Evolutionary conservation across 306 rosid species (phyloP).

Genomic region (Malus fusca): DNA sequence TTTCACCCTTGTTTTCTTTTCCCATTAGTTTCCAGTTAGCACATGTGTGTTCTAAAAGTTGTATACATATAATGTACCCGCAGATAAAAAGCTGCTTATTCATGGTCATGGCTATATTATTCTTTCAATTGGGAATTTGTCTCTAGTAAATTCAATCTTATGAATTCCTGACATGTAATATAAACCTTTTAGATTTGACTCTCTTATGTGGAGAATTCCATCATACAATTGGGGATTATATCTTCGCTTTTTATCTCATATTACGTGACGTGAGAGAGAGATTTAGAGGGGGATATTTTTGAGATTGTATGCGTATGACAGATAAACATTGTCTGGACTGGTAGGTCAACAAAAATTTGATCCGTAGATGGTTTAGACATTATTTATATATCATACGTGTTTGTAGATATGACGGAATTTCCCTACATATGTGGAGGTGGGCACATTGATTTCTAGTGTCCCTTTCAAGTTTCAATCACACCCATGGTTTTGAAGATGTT

Average conservation of each 20-base stretch:
- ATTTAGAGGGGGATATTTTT: too few species aligned
- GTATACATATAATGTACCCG: slow-evolving; percentile 49
- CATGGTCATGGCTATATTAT: slow-evolving; percentile 47
- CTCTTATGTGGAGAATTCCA: too few species aligned
- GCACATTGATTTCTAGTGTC: not conserved
- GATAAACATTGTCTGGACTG: not conserved
- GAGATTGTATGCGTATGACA: too few species aligned
- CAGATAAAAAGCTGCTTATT: slow-evolving; percentile 41
- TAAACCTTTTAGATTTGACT: too few species aligned
- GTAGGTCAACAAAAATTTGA: too few species aligned
- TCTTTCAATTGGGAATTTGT: slow-evolving; percentile 40
- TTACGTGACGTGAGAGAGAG: too few species aligned
- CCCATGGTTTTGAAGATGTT: not conserved
- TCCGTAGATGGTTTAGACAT: not conserved
- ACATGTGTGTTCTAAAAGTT: slow-evolving; percentile 26
- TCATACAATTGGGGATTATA: too few species aligned
- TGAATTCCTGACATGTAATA: not conserved
- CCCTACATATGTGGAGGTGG: not conserved
- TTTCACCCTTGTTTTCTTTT: slow-evolving; percentile 20
- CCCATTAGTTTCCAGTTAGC: slow-evolving; percentile 19
- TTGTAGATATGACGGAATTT: too few species aligned
- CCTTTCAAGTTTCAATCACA: not conserved
- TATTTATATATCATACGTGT: not conserved
- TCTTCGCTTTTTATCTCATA: too few species aligned
- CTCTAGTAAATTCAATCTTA: not conserved